Conservation (phyloP, 495 filamentous ascomycete species). For the Symbiotaphrina buchneri region DNA sequence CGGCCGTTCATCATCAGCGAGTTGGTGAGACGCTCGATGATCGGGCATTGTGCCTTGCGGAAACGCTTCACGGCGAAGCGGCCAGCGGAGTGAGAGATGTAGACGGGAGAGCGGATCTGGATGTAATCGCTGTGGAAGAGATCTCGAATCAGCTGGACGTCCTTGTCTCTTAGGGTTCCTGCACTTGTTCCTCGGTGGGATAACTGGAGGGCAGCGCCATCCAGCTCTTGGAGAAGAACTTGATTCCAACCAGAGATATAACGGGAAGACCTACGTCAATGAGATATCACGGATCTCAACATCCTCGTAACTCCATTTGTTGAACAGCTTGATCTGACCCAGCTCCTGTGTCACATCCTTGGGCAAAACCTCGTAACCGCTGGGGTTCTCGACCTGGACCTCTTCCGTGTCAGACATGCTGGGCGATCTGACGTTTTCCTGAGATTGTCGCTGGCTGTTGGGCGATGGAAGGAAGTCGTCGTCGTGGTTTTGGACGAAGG, state of each 20-base stretch:
- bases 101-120: constrained; percentile 95
- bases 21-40: constrained; percentile 99
- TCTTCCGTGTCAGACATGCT: constrained; percentile 93
- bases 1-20: constrained; percentile 99
- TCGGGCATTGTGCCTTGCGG: constrained; percentile 99
- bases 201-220: neutral
- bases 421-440: too few relatives aligned
- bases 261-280: constrained; percentile 57
- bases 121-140: constrained; percentile 71
- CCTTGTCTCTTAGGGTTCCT: too few relatives aligned
- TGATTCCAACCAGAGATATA: neutral
- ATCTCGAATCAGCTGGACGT: too few relatives aligned
- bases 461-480: too few relatives aligned
- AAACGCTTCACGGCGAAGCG: constrained; percentile 98
- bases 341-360: constrained; percentile 84
- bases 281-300: constrained; percentile 99
- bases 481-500: too few relatives aligned
- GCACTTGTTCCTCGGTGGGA: too few relatives aligned
- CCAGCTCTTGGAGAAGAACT: neutral
- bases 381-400: constrained; percentile 67
- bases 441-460: too few relatives aligned
- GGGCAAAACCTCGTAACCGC: constrained; percentile 62
- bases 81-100: constrained; percentile 94
- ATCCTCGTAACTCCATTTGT: constrained; percentile 94
- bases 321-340: constrained; percentile 95